Conservation (phyloP, 2,329 filamentous ascomycete genomes). For the Myotisia sp. region DNA sequence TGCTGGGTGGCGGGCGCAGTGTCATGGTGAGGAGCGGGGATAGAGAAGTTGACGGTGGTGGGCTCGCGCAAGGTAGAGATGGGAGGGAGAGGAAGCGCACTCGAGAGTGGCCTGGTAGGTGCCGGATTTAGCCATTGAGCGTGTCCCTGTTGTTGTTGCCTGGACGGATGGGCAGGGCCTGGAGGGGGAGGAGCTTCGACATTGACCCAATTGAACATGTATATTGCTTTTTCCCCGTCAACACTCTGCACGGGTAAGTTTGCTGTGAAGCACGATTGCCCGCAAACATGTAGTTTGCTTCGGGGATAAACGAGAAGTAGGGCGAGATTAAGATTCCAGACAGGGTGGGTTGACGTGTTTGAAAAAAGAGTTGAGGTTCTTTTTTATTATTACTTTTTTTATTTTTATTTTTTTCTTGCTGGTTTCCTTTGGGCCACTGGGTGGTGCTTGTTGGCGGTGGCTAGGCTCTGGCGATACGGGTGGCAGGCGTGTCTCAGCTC, state of each 20-base stretch:
- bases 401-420: neutral
- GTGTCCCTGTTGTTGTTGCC: slow-evolving; percentile 12
- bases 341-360: neutral
- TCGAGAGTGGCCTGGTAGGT: slow-evolving; percentile 1
- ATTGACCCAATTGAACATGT: slow-evolving; percentile 10
- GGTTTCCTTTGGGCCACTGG: neutral
- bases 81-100: slow-evolving; percentile 4
- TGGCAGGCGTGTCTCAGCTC: too few species aligned
- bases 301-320: neutral
- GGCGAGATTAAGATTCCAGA: neutral
- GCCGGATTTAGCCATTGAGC: slow-evolving; percentile 4
- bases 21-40: slow-evolving; percentile 3
- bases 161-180: slow-evolving; percentile 12
- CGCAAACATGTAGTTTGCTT: too few species aligned
- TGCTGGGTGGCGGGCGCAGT: slow-evolving; percentile 1
- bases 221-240: too few species aligned
- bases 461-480: neutral
- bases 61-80: slow-evolving; percentile 5
- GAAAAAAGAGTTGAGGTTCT: too few species aligned
- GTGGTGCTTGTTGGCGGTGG: neutral
- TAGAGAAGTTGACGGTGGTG: slow-evolving; percentile 2
- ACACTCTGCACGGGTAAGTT: too few species aligned
- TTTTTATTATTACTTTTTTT: neutral
- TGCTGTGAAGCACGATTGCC: too few species aligned
- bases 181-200: slow-evolving; percentile 9